A percentile compares a stretch with the other conserved stretches of the same genome.
Conservation (phyloP, 306 rosid genomes). For the Albizia julibrissin region DNA sequence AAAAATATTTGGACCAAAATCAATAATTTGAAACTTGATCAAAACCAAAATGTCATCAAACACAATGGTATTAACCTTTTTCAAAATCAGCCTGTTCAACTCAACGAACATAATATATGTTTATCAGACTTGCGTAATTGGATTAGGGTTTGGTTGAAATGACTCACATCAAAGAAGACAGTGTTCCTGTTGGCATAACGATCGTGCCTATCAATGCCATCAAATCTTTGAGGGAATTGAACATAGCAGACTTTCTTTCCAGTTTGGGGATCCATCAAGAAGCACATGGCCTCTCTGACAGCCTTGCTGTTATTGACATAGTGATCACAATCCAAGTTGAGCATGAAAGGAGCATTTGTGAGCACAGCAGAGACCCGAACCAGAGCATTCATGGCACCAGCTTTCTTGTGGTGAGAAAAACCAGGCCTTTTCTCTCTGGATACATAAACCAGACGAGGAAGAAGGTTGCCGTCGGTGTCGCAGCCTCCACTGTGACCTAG, state of each 20-base stretch:
- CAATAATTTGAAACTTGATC: no score
- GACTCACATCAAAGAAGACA: constrained; percentile 58
- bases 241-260: constrained; percentile 55
- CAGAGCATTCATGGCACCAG: constrained; percentile 97
- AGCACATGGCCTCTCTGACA: constrained; percentile 55
- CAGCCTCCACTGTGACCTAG: constrained; percentile 93
- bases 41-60: no score
- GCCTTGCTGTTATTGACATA: constrained; percentile 53
- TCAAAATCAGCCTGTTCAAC: not conserved
- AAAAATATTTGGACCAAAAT: no score
- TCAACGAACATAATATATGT: no score
- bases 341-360: constrained; percentile 57
- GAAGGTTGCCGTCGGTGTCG: constrained; percentile 87
- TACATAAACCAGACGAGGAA: constrained; percentile 93
- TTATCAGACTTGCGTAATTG: not conserved
- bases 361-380: constrained; percentile 63
- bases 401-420: constrained; percentile 92
- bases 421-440: constrained; percentile 97
- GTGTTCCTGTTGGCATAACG: constrained; percentile 57
- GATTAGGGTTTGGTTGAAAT: not conserved
- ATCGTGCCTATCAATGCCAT: constrained; percentile 48
- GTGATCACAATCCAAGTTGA: constrained; percentile 58
- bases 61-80: no score
- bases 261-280: constrained; percentile 55
- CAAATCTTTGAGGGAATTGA: constrained; percentile 55